Conservation (phyloP, 805 yeast genomes). For the Priceomyces melissophilus region DNA sequence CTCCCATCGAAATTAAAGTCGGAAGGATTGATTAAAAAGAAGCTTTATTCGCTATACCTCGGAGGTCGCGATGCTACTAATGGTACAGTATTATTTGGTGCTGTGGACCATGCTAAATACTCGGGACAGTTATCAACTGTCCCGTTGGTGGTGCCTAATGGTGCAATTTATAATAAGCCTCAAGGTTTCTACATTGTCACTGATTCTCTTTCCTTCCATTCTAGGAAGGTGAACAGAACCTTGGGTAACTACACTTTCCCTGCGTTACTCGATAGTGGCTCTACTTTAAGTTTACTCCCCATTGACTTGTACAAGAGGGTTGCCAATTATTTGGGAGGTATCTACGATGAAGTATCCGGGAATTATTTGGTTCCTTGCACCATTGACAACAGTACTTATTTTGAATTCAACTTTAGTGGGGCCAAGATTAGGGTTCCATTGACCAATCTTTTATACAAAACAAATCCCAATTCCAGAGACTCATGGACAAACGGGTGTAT, state of each 20-base stretch:
- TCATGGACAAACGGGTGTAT: slow-evolving; percentile 13
- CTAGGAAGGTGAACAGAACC: slow-evolving; percentile 7
- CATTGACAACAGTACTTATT: slow-evolving; percentile 13
- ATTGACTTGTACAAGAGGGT: slow-evolving; percentile 24
- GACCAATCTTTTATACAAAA: slow-evolving; percentile 19
- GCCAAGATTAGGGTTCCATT: slow-evolving; percentile 47
- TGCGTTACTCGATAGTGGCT: slow-evolving; percentile 35
- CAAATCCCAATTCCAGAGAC: not conserved
- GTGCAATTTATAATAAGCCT: slow-evolving; percentile 43
- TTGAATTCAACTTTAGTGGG: slow-evolving; percentile 59
- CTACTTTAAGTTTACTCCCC: slow-evolving; percentile 44
- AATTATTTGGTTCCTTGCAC: slow-evolving; percentile 48
- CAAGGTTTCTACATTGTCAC: slow-evolving; percentile 44
- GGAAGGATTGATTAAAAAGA: slow-evolving; percentile 30
- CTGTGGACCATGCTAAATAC: slow-evolving; percentile 42
- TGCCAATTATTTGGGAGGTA: slow-evolving; percentile 38
- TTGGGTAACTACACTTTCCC: slow-evolving; percentile 14
- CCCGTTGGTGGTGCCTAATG: slow-evolving; percentile 23
- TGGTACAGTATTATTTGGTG: slow-evolving; percentile 41
- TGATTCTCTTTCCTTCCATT: slow-evolving; percentile 28
- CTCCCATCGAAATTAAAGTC: slow-evolving; percentile 36
- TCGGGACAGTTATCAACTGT: slow-evolving; percentile 29
- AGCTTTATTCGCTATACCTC: slow-evolving; percentile 34
- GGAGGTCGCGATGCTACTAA: slow-evolving; percentile 18
- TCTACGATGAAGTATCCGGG: slow-evolving; percentile 37